These are phyloP conservation scores for Coemansia reversa DNA, from an alignment of 192 early-diverging fungal species.

Conservation along the genomic window DNA sequence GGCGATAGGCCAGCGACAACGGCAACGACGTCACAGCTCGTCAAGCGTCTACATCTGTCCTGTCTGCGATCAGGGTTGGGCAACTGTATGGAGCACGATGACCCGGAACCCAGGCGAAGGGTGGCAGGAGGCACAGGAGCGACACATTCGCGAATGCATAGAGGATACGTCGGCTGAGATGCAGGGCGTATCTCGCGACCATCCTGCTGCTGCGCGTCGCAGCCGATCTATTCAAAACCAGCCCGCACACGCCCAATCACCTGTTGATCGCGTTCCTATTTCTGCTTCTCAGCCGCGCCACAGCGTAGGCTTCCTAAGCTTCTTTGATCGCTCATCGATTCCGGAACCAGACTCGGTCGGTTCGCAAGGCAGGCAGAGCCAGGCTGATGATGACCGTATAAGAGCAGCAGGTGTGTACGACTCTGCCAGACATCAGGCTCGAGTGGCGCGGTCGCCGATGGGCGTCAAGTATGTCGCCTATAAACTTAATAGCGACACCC, in stretches of 20 bases:
- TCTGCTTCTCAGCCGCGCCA: slow-evolving; percentile 13
- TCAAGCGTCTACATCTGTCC: slow-evolving; percentile 42
- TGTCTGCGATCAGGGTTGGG: slow-evolving; percentile 46
- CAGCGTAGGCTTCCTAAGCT: slow-evolving; percentile 24
- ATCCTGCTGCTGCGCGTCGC: slow-evolving; percentile 5
- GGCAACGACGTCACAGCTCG: slow-evolving; percentile 20
- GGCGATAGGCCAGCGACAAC: neutral
- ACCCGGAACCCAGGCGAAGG: slow-evolving; percentile 41
- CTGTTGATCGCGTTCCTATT: neutral
- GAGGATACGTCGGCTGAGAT: slow-evolving; percentile 44
- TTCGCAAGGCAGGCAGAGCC: neutral
- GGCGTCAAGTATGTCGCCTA: slow-evolving; percentile 56
- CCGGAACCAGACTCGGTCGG: neutral
- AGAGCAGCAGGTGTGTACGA: too few relatives aligned
- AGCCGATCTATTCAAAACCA: slow-evolving; percentile 16
- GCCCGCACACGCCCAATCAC: neutral
- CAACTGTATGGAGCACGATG: slow-evolving; percentile 32
- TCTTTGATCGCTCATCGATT: slow-evolving; percentile 34
- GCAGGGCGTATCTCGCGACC: slow-evolving; percentile 26
- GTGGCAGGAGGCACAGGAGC: slow-evolving; percentile 54
- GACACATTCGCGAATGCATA: slow-evolving; percentile 42
- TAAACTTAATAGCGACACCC: slow-evolving; percentile 59
- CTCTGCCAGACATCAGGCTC: neutral
- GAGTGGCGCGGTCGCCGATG: slow-evolving; percentile 21
- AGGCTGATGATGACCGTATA: neutral